Base-by-base conservation (phyloP, 73 alveolate genomes). In the Uronychia setigera region DNA sequence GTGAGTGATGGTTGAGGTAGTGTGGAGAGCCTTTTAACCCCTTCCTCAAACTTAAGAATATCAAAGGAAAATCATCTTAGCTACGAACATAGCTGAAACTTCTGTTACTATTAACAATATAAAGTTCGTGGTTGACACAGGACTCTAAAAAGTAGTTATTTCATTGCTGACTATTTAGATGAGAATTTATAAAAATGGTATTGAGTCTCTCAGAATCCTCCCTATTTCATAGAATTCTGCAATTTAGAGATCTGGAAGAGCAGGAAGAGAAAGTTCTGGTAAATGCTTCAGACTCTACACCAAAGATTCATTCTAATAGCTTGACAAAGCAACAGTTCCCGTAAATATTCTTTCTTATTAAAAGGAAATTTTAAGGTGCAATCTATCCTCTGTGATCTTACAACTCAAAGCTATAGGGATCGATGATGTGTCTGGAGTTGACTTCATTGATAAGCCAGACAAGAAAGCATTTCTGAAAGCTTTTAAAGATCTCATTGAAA, bases 51-150 rank as follows among this genome's bases (percentile, higher is more conserved):
- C 79, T 32, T 83, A 79, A 35, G 75, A 60, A 33, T 93, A 92
- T 26, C 87, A 87, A 32, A 80, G 99, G 59, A 93, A 91, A 78
- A 80, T 91, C 11, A 91, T 93, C 1, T 89, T 83, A 32, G 29
- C 96, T 0, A 97, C 99, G 26, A 96, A 97, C 88, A 91, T 97
- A 13, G 99, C 99, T 33, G 99, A 98, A 87, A 96, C 99, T 29
- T 92, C 99, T 5, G 93, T 98, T 33, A 98, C 99, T 0, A 95
- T 98, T 31, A 94, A 97, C 77, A 98, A 98, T 33, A 94, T 98
- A 34, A 93, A 91, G 77, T 97, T 89, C 93, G 97, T 98, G 33
- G 92, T 98, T 5, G 99, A 98, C 89, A 85, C 96, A 26, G 98
- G 99, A 0, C 93, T 93, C 83, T 90, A 78, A 29, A 97, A 98